phyloP scores from a whole-genome alignment of 2,329 filamentous ascomycete species.

The Sporothrix pseudoabietina region DNA sequence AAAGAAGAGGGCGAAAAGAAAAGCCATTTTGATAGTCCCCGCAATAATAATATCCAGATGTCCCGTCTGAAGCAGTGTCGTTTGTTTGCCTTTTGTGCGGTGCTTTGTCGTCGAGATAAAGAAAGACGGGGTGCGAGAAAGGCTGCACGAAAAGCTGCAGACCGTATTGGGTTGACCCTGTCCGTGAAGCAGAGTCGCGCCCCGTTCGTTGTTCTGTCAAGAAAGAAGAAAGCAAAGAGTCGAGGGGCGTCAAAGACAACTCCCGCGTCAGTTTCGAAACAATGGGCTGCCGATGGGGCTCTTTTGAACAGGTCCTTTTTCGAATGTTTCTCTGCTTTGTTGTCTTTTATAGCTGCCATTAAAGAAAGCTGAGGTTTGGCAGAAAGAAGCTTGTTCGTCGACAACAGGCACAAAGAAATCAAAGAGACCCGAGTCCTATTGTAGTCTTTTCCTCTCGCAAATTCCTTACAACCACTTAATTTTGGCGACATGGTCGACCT shows the following conservation, averaged over 20 bases:
- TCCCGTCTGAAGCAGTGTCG: constrained; percentile 6
- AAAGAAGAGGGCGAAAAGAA: constrained; percentile 9
- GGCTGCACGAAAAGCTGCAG: neutral
- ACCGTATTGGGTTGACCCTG: neutral
- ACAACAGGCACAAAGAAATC: neutral
- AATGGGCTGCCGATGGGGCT: neutral
- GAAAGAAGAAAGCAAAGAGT: neutral
- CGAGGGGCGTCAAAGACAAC: neutral
- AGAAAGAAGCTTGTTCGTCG: neutral
- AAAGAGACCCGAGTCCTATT: neutral
- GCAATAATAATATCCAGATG: neutral
- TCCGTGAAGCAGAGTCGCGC: neutral
- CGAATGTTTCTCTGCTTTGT: neutral
- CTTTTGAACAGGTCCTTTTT: constrained; percentile 10
- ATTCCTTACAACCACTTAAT: constrained; percentile 68
- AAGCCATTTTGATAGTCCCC: neutral
- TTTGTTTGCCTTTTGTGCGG: neutral
- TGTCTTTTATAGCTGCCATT: neutral
- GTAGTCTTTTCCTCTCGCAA: neutral
- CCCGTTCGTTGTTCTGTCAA: neutral
- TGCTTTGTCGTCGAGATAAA: constrained; percentile 21
- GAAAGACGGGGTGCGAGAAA: neutral
- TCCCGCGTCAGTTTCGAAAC: neutral
- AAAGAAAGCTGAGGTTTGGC: neutral
- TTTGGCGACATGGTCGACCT: constrained; percentile 89